Evolutionary conservation across 495 filamentous ascomycete genomes (phyloP).

Genomic region (Apodospora peruviana): DNA sequence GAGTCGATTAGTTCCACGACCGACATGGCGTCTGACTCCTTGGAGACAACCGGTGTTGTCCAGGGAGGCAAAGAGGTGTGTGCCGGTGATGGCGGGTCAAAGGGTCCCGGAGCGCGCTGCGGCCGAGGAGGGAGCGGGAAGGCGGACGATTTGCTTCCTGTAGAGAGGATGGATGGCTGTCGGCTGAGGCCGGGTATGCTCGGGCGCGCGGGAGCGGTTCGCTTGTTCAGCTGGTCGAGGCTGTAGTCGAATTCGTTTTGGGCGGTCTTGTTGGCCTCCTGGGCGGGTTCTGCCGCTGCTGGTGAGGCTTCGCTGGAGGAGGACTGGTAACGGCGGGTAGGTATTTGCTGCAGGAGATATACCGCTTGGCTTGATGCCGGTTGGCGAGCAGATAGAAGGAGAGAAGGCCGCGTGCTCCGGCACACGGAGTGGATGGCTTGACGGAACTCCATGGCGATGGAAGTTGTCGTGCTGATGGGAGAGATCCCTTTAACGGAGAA

Average conservation of each 20-base stretch:
- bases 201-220: neutral
- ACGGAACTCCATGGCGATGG: conserved; percentile 24
- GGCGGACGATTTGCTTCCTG: too few species aligned
- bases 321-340: neutral
- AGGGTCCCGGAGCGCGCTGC: neutral
- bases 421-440: conserved; percentile 18
- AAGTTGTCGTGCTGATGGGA: too few species aligned
- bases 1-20: neutral
- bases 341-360: neutral
- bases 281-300: neutral
- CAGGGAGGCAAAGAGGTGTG: too few species aligned
- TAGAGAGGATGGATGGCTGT: too few species aligned
- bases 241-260: neutral
- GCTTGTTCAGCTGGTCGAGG: neutral
- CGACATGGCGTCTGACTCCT: too few species aligned
- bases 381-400: neutral
- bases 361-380: neutral
- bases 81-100: neutral
- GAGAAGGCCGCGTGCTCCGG: conserved; percentile 6
- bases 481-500: too few species aligned
- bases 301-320: neutral
- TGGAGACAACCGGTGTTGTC: too few species aligned
- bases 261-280: neutral
- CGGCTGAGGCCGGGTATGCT: too few species aligned
- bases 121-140: neutral